These are phyloP conservation scores for Mycena vitilis DNA, from an alignment of 768 basidiomycete species.

Conservation along the genomic window DNA sequence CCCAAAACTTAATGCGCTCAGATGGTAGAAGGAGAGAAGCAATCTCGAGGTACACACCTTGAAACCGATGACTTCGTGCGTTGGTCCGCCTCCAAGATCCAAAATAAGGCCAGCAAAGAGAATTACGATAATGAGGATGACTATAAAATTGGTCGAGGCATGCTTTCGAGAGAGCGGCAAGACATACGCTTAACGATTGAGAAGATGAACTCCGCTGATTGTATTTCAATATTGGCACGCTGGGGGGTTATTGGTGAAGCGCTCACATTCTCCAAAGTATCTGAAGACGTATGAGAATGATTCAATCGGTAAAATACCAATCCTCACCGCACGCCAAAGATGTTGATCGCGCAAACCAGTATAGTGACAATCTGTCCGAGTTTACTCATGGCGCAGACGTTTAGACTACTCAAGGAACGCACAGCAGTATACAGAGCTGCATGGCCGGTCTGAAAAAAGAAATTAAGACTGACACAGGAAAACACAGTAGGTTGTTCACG, in stretches of 20 bases:
- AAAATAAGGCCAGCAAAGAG: conserved; percentile 74
- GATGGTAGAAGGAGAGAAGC: conserved; percentile 23
- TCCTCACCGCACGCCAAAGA: conserved; percentile 73
- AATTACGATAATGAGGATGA: conserved; percentile 69
- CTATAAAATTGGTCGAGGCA: conserved; percentile 43
- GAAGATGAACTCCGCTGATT: conserved; percentile 73
- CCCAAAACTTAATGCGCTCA: conserved; percentile 64
- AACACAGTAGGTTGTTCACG: conserved; percentile 47
- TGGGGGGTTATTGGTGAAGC: too few species aligned
- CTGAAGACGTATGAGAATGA: conserved; percentile 39
- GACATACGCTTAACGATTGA: conserved; percentile 71
- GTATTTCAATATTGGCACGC: background rate
- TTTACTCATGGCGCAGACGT: background rate
- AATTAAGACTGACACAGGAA: background rate
- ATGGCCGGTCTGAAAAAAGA: conserved; percentile 55
- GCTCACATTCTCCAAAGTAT: conserved; percentile 74
- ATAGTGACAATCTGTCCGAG: conserved; percentile 58
- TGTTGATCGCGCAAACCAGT: conserved; percentile 69
- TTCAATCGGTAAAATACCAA: background rate
- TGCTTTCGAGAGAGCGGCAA: background rate
- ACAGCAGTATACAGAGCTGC: conserved; percentile 66
- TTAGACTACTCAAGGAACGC: conserved; percentile 15
- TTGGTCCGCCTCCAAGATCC: conserved; percentile 83
- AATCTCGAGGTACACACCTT: conserved; percentile 53
- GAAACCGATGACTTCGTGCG: conserved; percentile 75